phyloP scores from a whole-genome alignment of 2,329 filamentous ascomycete species.

The Trichoderma koningiopsis region DNA sequence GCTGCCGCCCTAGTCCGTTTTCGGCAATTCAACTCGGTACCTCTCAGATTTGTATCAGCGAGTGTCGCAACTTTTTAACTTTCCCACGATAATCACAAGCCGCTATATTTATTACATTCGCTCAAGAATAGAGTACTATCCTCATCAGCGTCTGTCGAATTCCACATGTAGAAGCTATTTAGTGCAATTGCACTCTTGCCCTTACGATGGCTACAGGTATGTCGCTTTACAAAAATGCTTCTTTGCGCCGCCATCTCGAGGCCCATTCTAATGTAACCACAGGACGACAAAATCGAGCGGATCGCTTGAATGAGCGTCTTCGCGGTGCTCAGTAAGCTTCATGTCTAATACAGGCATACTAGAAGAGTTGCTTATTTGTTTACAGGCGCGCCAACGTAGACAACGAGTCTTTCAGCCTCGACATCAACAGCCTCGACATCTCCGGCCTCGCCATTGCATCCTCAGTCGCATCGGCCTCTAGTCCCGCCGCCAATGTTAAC shows the following conservation, averaged over 20 bases:
- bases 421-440: constrained; percentile 47
- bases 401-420: constrained; percentile 60
- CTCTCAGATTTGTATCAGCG: constrained; percentile 3
- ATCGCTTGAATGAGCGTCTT: constrained; percentile 65
- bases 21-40: not conserved
- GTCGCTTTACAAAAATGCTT: constrained; percentile 11
- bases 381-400: constrained; percentile 57
- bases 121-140: not conserved
- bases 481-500: constrained; percentile 29
- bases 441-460: constrained; percentile 28
- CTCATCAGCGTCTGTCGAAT: not conserved
- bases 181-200: not conserved
- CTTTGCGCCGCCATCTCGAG: not conserved
- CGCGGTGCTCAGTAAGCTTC: constrained; percentile 62
- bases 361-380: constrained; percentile 16
- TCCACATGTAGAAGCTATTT: constrained; percentile 22
- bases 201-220: constrained; percentile 42
- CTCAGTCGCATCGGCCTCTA: constrained; percentile 33
- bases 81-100: not conserved
- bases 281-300: constrained; percentile 56
- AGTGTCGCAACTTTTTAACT: not conserved
- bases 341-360: not conserved
- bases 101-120: not conserved
- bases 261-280: not conserved
- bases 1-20: constrained; percentile 5